Base-by-base conservation (phyloP, 768 basidiomycete species). In the Amanita molliuscula region DNA sequence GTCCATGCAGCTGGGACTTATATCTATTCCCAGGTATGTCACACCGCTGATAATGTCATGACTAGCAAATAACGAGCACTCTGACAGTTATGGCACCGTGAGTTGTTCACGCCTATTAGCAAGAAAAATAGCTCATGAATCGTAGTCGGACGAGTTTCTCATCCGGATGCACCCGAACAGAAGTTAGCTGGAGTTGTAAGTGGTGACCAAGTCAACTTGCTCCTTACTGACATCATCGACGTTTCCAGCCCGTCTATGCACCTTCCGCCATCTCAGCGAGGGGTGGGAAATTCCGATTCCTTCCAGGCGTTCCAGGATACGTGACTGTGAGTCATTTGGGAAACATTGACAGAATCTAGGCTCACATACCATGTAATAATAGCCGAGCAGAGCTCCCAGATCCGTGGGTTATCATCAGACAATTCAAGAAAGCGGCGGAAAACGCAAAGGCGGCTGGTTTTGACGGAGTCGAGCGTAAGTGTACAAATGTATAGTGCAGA, bases 381-480 rank as follows among this genome's bases (percentile, higher is more conserved):
- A 72, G 68, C 72, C 71, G n/a, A 69, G n/a, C 66, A 8, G 65
- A 62, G 0, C 54, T 73, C 15, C 63, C 68, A 3, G 74, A 78
- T 50, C 75, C 77, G 18, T 56, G 59, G 42, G 54, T 57, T 3
- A 51, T 73, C 48, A 59, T 76, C 20, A 58, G 63, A 9, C 59
- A 61, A 26, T 78, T 65, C 62, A 71, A 65, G 47, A 54, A 68
- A 48, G 73, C 75, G 1, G 76, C 75, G 1, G 47, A 66, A 26
- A 73, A 73, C 40, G 76, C 76, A 2, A 73, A 73, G 40, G 65
- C 67, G 46, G 75, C 75, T n/a, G 78, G 77, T 2, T 31, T 31
- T 31, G 31, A 31, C 31, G 31, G 31, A 31, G 31, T 31, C 13
- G 31, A 31, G 31, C 55, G 73, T 72, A 57, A 49, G 67, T 55